These are phyloP conservation scores for Balakata baccata DNA, from an alignment of 345 rosid genomes.

Conservation along the genomic window DNA sequence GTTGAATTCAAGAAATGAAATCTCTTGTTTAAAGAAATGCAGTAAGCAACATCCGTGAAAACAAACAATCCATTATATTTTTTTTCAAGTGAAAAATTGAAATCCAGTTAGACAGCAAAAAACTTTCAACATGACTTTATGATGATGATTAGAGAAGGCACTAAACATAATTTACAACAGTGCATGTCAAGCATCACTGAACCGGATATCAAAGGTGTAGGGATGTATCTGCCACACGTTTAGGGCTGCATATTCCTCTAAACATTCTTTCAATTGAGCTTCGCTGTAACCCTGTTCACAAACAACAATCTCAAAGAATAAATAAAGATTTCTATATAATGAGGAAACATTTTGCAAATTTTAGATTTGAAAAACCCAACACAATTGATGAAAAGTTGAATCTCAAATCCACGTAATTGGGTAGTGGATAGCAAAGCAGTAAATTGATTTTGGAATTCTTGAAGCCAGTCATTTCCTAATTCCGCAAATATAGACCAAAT, in stretches of 20 bases:
- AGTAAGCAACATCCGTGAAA: no score
- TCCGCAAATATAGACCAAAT: not conserved
- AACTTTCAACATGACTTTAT: not conserved
- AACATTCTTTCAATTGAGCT: slow-evolving; percentile 95
- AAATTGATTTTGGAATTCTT: not conserved
- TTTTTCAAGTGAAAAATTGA: not conserved
- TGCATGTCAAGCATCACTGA: slow-evolving; percentile 55
- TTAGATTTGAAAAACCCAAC: not conserved
- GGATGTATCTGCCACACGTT: slow-evolving; percentile 99
- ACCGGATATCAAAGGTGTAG: slow-evolving; percentile 82
- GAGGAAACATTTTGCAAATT: no score
- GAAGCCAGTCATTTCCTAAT: not conserved
- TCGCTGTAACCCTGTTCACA: slow-evolving; percentile 89
- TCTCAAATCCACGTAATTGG: not conserved
- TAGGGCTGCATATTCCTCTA: slow-evolving; percentile 92
- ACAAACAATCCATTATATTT: not conserved
- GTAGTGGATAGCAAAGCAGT: not conserved
- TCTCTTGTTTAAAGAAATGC: no score
- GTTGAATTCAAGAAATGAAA: no score
- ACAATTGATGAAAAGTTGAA: not conserved
- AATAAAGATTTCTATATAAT: not conserved
- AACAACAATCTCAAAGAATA: slow-evolving; percentile 18
- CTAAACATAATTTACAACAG: slow-evolving; percentile 7
- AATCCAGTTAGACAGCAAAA: not conserved
- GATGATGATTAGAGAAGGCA: not conserved